A percentile compares a stretch with the other conserved stretches of the same genome.
Conservation (phyloP, 176 grass and related monocot species). For the Ensete glaucum region DNA sequence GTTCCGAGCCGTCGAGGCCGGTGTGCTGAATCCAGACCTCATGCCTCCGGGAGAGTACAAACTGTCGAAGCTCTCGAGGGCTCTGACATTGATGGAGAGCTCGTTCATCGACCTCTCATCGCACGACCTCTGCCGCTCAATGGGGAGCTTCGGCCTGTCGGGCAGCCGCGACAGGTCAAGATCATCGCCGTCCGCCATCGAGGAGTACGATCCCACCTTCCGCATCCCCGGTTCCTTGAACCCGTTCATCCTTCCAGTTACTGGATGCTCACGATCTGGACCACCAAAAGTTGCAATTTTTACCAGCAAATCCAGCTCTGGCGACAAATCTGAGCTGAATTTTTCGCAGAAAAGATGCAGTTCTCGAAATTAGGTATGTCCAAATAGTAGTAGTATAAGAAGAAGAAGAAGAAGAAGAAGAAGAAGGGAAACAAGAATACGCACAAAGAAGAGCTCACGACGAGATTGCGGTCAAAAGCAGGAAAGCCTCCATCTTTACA, state of each 20-base stretch:
- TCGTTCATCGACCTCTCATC: conserved; percentile 39
- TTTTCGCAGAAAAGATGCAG: not conserved
- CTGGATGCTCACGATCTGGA: not conserved
- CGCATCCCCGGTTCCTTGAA: conserved; percentile 4
- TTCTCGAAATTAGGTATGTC: no score
- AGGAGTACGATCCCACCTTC: conserved; percentile 5
- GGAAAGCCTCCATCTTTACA: not conserved
- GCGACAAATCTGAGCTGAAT: not conserved
- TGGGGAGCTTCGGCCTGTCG: conserved; percentile 31
- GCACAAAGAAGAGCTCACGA: not conserved
- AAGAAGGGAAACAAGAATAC: no score
- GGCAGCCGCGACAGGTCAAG: conserved; percentile 26
- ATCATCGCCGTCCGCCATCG: conserved; percentile 21
- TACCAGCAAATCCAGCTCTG: no score
- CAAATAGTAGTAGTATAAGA: no score
- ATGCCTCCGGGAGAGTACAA: conserved; percentile 26
- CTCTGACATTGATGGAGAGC: conserved; percentile 19
- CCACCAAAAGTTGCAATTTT: not conserved
- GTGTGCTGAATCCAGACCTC: conserved; percentile 25
- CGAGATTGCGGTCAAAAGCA: not conserved
- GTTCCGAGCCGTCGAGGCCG: conserved; percentile 5
- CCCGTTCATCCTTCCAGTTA: not conserved
- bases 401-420: no score
- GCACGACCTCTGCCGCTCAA: conserved; percentile 38
- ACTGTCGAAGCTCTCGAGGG: conserved; percentile 23